Conservation (phyloP, 768 basidiomycete genomes). For the Trichaptum fuscoviolaceum region DNA sequence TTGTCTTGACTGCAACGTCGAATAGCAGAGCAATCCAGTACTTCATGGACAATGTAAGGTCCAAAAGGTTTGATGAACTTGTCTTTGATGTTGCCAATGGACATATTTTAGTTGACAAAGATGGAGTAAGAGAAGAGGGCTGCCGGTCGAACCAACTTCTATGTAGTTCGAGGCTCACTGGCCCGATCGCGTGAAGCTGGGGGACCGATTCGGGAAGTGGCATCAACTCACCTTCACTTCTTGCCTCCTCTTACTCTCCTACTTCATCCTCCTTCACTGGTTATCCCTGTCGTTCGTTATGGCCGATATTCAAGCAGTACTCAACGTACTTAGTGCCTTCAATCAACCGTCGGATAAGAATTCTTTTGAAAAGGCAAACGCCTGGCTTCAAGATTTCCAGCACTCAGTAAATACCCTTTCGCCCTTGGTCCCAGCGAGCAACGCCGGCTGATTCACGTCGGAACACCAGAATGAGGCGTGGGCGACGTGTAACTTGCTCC, state of each 20-base stretch:
- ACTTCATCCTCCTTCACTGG: background rate
- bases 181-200: background rate
- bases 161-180: background rate
- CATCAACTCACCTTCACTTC: background rate
- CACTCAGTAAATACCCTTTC: constrained; percentile 92
- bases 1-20: background rate
- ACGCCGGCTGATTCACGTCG: constrained; percentile 62
- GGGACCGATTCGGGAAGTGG: background rate
- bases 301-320: constrained; percentile 65
- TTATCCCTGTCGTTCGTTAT: constrained; percentile 27
- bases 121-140: background rate
- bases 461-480: constrained; percentile 90
- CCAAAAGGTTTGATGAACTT: background rate
- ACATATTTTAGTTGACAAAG: background rate
- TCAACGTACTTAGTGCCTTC: constrained; percentile 78
- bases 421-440: constrained; percentile 51
- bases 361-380: constrained; percentile 82
- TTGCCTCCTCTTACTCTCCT: background rate
- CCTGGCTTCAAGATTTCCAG: constrained; percentile 98
- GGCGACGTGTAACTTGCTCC: constrained; percentile 89
- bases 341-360: constrained; percentile 74
- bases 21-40: background rate
- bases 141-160: background rate
- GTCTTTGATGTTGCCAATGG: background rate
- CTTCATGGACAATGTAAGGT: background rate